Evolutionary conservation across 2,329 filamentous ascomycete species (phyloP), one percentile per base, ranked within the genome.

Genomic region (Sporothrix pseudoabietina): DNA sequence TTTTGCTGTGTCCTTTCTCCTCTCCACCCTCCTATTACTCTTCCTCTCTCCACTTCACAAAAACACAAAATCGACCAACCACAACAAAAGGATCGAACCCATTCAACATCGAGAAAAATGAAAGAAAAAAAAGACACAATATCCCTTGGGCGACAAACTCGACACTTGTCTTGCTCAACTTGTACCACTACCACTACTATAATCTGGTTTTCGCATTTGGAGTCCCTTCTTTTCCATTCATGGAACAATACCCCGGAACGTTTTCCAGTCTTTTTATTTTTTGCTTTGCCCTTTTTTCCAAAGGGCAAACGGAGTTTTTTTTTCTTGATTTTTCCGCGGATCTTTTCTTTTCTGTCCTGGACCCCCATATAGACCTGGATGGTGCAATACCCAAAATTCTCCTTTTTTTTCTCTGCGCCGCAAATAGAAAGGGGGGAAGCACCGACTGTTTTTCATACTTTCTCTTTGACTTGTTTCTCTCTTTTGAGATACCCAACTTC

Each of bases 401-500:
- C 35, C 49, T 70, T 54, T 55, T 73, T 59, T 65, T 14, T 71
- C 66, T 69, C 73, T 57, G 49, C 63, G 16, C 49, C n/a, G 44
- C 71, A 32, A 59, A 19, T 49, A 49, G 44, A 49, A 49, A 14
- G 12, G 44, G 44, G 30, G 55, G 30, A 32, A 59, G 49, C 68
- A 57, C 22, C 65, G 65, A 49, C 39, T 70, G 39, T 35, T 52
- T 72, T 73, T 32, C 57, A 52, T 57, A 26, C 54, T n/a, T 59
- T 59, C 9, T 44, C 8, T 44, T 39, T 47, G 41, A 39, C 52
- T 22, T 49, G 69, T 35, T 35, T 73, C 44, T 73, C 68, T 71
- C 35, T 71, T 63, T 66, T 68, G 65, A 73, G 74, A 75, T 74
- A 74, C 74, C 74, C 54, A 69, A 70, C 61, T 72, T 74, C 72